Conservation (phyloP, 2,329 filamentous ascomycete species). For the Pseudogymnoascus sp. region DNA sequence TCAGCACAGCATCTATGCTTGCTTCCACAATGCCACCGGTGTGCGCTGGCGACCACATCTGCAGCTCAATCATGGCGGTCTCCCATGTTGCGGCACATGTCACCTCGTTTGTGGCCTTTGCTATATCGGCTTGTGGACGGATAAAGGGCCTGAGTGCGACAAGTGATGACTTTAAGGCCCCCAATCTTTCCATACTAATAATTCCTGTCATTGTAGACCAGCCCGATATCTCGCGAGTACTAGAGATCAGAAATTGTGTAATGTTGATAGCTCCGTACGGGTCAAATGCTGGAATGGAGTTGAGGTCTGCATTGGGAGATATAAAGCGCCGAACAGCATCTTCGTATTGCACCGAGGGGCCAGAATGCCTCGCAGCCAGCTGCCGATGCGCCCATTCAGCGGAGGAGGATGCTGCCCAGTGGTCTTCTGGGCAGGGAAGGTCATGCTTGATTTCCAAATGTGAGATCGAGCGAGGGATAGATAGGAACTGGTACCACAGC, state of each 20-base stretch:
- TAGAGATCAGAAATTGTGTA: constrained; percentile 35
- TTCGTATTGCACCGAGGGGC: constrained; percentile 26
- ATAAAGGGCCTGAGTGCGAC: constrained; percentile 29
- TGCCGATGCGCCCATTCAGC: constrained; percentile 31
- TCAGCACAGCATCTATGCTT: constrained; percentile 31
- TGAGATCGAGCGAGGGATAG: constrained; percentile 31
- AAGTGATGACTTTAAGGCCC: constrained; percentile 31
- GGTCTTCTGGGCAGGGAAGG: constrained; percentile 33
- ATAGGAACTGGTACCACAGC: constrained; percentile 38
- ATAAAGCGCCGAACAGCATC: constrained; percentile 34
- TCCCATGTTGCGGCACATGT: constrained; percentile 34
- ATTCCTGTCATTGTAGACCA: constrained; percentile 38
- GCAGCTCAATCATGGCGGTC: constrained; percentile 36
- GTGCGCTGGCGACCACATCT: constrained; percentile 36
- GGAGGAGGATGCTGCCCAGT: constrained; percentile 33
- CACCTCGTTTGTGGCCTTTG: constrained; percentile 12
- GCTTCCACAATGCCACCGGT: constrained; percentile 33
- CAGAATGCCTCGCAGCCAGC: constrained; percentile 20
- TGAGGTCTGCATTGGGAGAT: constrained; percentile 25
- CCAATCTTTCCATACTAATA: constrained; percentile 34
- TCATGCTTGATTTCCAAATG: constrained; percentile 39
- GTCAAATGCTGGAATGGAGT: constrained; percentile 31
- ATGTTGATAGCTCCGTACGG: constrained; percentile 37
- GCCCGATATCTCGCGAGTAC: constrained; percentile 35
- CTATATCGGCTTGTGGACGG: constrained; percentile 11